phyloP scores from a whole-genome alignment of 1,284 basidiomycete species.

The Pseudozyma sp. region DNA sequence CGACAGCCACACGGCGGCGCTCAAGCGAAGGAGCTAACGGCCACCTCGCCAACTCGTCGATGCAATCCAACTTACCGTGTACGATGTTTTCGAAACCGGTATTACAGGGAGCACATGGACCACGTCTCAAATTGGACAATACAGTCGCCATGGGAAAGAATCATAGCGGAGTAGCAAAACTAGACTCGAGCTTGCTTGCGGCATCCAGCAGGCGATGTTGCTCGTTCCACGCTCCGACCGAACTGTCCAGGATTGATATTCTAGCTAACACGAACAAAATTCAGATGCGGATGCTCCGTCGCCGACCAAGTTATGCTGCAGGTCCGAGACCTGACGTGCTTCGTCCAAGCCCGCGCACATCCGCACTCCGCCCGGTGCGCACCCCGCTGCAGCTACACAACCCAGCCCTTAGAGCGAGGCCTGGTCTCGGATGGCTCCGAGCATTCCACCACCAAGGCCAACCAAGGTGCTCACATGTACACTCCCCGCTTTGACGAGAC shows the following conservation, averaged over 20 bases:
- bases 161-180: background rate
- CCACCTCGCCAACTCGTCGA: too few species aligned
- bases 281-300: background rate
- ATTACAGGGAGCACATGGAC: background rate
- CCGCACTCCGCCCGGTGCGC: too few species aligned
- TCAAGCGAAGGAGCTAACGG: too few species aligned
- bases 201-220: too few species aligned
- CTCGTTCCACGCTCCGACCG: too few species aligned
- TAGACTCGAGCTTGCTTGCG: background rate
- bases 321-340: conserved; percentile 3
- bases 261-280: background rate
- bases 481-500: background rate
- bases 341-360: background rate
- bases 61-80: too few species aligned
- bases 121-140: conserved; percentile 3
- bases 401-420: too few species aligned
- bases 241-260: background rate
- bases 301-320: background rate
- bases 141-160: conserved; percentile 15
- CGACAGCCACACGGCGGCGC: too few species aligned
- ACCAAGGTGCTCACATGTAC: background rate
- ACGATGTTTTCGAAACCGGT: background rate
- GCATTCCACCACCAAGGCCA: background rate
- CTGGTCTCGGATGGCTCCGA: background rate
- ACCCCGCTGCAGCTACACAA: too few species aligned